Conservation (phyloP, 257 asterid species). For the Nyctanthes arbortristis region DNA sequence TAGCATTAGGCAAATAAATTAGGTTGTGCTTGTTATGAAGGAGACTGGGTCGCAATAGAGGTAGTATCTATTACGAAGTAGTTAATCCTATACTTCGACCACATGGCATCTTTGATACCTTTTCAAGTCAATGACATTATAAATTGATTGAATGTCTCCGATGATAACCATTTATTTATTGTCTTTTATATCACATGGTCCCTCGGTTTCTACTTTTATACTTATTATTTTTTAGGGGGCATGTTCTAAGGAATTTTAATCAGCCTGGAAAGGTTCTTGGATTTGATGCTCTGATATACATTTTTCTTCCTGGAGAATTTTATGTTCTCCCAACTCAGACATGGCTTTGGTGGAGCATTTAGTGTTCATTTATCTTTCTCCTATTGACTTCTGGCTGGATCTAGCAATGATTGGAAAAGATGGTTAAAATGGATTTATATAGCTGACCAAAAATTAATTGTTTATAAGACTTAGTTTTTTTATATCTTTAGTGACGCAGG, state of each 20-base stretch:
- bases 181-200: not conserved
- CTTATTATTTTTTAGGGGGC: not conserved
- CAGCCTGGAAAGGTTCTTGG: not conserved
- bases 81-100: not conserved
- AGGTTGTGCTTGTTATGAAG: not conserved
- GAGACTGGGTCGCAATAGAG: too few species aligned
- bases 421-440: not conserved
- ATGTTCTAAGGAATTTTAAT: not conserved
- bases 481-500: too few species aligned
- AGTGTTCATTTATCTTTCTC: not conserved
- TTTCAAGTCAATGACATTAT: not conserved
- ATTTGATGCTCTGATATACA: not conserved
- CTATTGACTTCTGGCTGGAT: not conserved
- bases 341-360: not conserved
- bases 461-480: not conserved
- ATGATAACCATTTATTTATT: not conserved
- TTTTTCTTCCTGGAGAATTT: not conserved
- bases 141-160: not conserved
- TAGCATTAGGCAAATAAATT: not conserved
- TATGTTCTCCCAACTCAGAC: not conserved
- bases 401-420: not conserved
- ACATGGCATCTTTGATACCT: not conserved
- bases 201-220: not conserved
- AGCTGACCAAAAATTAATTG: not conserved
- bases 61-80: not conserved